A percentile compares a stretch with the other conserved stretches of the same genome.
These are phyloP conservation scores for Pseudocercospora ulei DNA, from an alignment of 2,329 filamentous ascomycete genomes.

Conservation along the genomic window DNA sequence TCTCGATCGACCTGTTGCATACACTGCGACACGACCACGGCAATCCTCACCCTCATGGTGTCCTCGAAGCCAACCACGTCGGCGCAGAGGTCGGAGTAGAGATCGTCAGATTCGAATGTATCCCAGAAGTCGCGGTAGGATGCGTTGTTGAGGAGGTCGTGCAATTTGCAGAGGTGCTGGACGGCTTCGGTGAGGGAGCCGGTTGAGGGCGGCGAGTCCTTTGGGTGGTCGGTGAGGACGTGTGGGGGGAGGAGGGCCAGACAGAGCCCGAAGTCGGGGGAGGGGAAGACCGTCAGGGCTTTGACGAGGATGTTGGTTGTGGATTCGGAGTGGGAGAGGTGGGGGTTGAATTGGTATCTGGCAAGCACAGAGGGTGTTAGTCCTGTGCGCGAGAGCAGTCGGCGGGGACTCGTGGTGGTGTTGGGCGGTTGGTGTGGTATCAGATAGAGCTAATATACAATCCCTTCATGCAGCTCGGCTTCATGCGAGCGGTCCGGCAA, in stretches of 20 bases:
- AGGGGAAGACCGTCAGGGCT: slow-evolving; percentile 92
- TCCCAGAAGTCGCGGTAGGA: slow-evolving; percentile 91
- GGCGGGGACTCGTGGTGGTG: slow-evolving; percentile 5
- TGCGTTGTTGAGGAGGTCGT: slow-evolving; percentile 77
- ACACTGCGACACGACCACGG: slow-evolving; percentile 77
- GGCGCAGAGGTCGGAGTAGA: slow-evolving; percentile 89
- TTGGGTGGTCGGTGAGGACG: slow-evolving; percentile 47
- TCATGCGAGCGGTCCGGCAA: slow-evolving; percentile 70
- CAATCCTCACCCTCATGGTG: slow-evolving; percentile 79
- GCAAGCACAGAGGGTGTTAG: slow-evolving; percentile 10
- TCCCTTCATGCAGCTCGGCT: slow-evolving; percentile 54
- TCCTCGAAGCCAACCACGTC: slow-evolving; percentile 95
- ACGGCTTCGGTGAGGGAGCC: slow-evolving; percentile 76
- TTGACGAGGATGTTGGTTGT: slow-evolving; percentile 99
- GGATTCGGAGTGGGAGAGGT: slow-evolving; percentile 91
- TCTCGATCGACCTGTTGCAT: slow-evolving; percentile 57
- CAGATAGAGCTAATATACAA: slow-evolving; percentile 65
- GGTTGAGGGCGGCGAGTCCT: slow-evolving; percentile 43
- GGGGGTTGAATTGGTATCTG: slow-evolving; percentile 99
- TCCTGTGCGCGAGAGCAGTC: slow-evolving; percentile 11
- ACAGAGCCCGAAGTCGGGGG: slow-evolving; percentile 85
- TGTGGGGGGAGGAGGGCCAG: slow-evolving; percentile 87
- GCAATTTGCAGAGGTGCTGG: slow-evolving; percentile 72
- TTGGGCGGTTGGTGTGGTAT: slow-evolving; percentile 35
- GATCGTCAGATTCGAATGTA: slow-evolving; percentile 82